These are phyloP conservation scores for Oryza meridionalis DNA, from an alignment of 176 grass and related monocot species.

Conservation along the genomic window DNA sequence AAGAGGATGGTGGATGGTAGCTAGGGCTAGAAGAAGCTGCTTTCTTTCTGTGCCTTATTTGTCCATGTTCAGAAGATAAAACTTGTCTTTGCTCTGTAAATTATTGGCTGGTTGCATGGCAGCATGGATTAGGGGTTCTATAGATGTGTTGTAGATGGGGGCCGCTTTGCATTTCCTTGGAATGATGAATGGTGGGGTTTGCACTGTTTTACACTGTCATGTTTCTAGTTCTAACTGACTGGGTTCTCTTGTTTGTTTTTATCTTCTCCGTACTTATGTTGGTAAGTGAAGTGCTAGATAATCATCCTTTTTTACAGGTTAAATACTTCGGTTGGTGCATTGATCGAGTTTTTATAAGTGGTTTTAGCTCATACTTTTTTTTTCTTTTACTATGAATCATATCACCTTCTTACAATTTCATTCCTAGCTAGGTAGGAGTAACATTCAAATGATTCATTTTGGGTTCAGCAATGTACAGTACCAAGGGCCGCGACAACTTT, in stretches of 20 bases:
- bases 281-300: background rate
- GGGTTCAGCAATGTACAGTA: background rate
- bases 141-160: slow-evolving; percentile 14
- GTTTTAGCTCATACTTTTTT: background rate
- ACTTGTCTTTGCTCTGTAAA: slow-evolving; percentile 49
- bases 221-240: slow-evolving; percentile 42
- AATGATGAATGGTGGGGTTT: slow-evolving; percentile 55
- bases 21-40: slow-evolving; percentile 33
- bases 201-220: slow-evolving; percentile 27
- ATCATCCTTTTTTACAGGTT: background rate
- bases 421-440: too few species aligned
- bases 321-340: background rate
- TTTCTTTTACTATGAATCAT: background rate
- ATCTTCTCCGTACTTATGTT: background rate
- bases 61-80: slow-evolving; percentile 42
- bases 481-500: background rate
- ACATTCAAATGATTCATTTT: background rate
- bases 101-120: slow-evolving; percentile 46
- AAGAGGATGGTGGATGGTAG: slow-evolving; percentile 28
- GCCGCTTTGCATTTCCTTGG: slow-evolving; percentile 29
- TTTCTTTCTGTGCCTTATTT: slow-evolving; percentile 42
- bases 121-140: slow-evolving; percentile 35
- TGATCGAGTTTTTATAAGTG: background rate
- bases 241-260: background rate
- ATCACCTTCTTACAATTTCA: too few species aligned